Evolutionary conservation across 805 yeast genomes (phyloP).

Genomic region (Spathaspora gorwiae): DNA sequence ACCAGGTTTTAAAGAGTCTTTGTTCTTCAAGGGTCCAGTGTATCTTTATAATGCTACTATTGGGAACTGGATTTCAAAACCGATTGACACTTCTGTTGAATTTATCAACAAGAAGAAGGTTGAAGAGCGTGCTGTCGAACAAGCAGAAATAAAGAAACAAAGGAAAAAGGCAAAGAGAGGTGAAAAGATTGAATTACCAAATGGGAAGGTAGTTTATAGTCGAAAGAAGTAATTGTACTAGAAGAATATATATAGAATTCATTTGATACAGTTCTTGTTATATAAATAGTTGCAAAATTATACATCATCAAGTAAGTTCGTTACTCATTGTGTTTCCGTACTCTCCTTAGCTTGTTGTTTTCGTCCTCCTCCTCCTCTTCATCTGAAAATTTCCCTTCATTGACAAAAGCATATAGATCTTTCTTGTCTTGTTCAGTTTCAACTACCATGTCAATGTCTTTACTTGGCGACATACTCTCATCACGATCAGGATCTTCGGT

Average conservation of each 20-base stretch:
- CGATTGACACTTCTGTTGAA: slow-evolving; percentile 14
- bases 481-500: background rate
- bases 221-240: slow-evolving; percentile 11
- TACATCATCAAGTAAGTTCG: background rate
- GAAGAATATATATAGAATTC: too few relatives aligned
- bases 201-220: slow-evolving; percentile 52
- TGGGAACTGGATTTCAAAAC: slow-evolving; percentile 25
- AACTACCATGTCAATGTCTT: slow-evolving; percentile 2
- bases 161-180: slow-evolving; percentile 28
- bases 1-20: slow-evolving; percentile 48
- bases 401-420: slow-evolving; percentile 11
- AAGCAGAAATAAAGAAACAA: slow-evolving; percentile 15
- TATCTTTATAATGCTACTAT: slow-evolving; percentile 41
- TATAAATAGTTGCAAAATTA: background rate
- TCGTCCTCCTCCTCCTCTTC: slow-evolving; percentile 22
- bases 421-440: slow-evolving; percentile 20
- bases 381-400: slow-evolving; percentile 35
- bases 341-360: slow-evolving; percentile 39
- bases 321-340: slow-evolving; percentile 29
- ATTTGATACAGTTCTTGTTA: background rate
- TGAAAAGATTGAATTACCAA: slow-evolving; percentile 51
- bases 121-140: slow-evolving; percentile 7
- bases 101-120: slow-evolving; percentile 4
- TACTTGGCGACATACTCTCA: background rate
- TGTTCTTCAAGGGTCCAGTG: slow-evolving; percentile 40